Evolutionary conservation across 164 flowering plant genomes (phyloP), one percentile per base, ranked within the genome.

Genomic region (Vitis rupestris): DNA sequence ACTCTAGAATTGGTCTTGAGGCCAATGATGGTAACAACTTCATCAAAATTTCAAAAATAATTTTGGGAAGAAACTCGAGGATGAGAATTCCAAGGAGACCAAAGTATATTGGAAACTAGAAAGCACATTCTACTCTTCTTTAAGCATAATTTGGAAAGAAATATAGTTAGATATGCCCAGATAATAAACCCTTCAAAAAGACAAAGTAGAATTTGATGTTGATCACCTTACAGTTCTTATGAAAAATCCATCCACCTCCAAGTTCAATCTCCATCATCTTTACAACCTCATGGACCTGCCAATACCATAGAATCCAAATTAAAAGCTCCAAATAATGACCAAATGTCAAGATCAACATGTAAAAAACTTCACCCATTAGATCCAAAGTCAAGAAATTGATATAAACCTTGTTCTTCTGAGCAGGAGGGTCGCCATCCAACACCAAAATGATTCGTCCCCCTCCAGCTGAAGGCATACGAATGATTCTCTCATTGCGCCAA

Each of bases 191-290:
- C 9, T 10, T 2, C 29, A 68, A 2, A 44, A n/a, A 17, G 3
- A 11, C 53, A 30, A 69, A 60, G 17, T 10, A 53, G 19, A 63
- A 19, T 53, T 10, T 5, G 64, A 14, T 11, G 63, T 1, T 60
- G 23, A 16, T 17, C 59, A 92, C 97, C 97, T 92, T 88, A 70
- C 90, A 87, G 30, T 63, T 70, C 68, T 87, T 81, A 72, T 88
- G 86, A 52, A 76, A 79, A 53, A 92, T 88, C 94, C 93, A 88
- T 15, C 81, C 87, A 57, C 79, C 80, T 30, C 93, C 90, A 70
- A 94, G 87, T 65, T 92, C 95, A 69, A 67, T 78, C 72, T 88
- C 97, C 91, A 92, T 85, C 80, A 85, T 83, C 74, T 84, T 81
- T 48, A 85, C 78, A 69, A 89, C 88, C 73, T 92, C 92, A 49